Evolutionary conservation across 2,329 filamentous ascomycete species (phyloP), one percentile per base, ranked within the genome.

Genomic region (Colletotrichum scovillei): DNA sequence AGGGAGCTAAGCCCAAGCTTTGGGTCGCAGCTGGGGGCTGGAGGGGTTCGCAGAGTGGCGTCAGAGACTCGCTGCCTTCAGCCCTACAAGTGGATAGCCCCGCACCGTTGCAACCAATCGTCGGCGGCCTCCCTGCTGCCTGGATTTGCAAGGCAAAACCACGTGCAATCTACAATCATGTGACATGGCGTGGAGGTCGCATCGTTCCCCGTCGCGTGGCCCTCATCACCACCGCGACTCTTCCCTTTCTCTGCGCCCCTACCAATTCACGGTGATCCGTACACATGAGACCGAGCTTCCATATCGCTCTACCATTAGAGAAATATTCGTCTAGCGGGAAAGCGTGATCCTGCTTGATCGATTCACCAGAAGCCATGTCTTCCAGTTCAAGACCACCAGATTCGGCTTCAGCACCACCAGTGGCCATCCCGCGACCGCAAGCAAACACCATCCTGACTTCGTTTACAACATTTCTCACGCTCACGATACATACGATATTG

Each of bases 401-500:
- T 8, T 49, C 49, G 22, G 55, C 60, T 32, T 28, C 70, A 11
- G 55, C 46, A 8, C 64, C 74, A 66, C 76, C 35, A 55, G 67
- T 70, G 4, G 62, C 78, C 57, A 76, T 88, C 73, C 77, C 83
- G 26, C 75, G 81, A 11, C 74, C 79, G 24, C 78, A 85, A 84
- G 90, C 85, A 79, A 88, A 81, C 81, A 85, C 80, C 65, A 90
- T 95, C 76, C 88, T 95, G 76, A 84, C 87, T 70, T 90, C 92
- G 64, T 95, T 97, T 83, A 90, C 89, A 74, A 90, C 92, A 79
- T 98, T 98, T 84, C 89, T 98, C 69, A 94, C 92, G 74, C 91
- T 96, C 75, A 90, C 93, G 78, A 90, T 96, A 75, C 95, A 98
- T 86, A 94, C 94, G 72, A 92, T 98, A 78, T 90, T 98, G 77